Conservation (phyloP, 2,329 filamentous ascomycete species). For the Neonectria ditissima region DNA sequence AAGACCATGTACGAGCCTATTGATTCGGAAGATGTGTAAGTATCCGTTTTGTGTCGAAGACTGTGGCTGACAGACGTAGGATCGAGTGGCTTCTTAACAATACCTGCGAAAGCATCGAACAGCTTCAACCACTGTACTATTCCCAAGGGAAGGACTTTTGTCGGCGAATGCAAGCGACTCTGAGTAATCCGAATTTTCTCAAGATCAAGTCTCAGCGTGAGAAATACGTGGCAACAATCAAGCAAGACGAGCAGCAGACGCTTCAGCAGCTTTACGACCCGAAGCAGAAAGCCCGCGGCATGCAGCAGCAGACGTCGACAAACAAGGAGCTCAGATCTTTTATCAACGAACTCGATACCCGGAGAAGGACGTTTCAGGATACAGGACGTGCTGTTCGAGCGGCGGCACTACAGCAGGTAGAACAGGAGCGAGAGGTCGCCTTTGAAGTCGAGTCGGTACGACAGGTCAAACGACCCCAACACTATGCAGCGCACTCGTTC, state of each 20-base stretch:
- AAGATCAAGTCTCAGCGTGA: constrained; percentile 51
- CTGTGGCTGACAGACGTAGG: constrained; percentile 25
- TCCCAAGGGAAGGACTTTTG: constrained; percentile 72
- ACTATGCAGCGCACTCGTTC: constrained; percentile 57
- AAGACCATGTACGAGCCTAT: constrained; percentile 39
- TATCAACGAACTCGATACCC: constrained; percentile 36
- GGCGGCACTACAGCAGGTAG: constrained; percentile 69
- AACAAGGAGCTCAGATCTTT: constrained; percentile 34
- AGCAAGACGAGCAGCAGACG: constrained; percentile 66
- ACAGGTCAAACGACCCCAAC: constrained; percentile 62
- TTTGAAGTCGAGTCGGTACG: constrained; percentile 68
- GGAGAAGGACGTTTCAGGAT: constrained; percentile 41
- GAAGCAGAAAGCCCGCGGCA: constrained; percentile 31
- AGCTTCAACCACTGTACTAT: constrained; percentile 68
- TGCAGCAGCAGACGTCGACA: constrained; percentile 22
- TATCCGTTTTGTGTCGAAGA: fast-evolving
- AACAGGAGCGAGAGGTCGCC: constrained; percentile 68
- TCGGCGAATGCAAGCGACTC: constrained; percentile 62
- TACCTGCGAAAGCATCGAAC: constrained; percentile 69
- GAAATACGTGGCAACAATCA: constrained; percentile 46
- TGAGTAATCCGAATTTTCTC: constrained; percentile 58
- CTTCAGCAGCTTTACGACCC: constrained; percentile 69
- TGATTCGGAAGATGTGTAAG: constrained; percentile 49
- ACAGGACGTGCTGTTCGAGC: constrained; percentile 52
- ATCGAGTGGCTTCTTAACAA: constrained; percentile 70